Evolutionary conservation across 2,329 filamentous ascomycete species (phyloP).

Genomic region (Mariannaea elegans): DNA sequence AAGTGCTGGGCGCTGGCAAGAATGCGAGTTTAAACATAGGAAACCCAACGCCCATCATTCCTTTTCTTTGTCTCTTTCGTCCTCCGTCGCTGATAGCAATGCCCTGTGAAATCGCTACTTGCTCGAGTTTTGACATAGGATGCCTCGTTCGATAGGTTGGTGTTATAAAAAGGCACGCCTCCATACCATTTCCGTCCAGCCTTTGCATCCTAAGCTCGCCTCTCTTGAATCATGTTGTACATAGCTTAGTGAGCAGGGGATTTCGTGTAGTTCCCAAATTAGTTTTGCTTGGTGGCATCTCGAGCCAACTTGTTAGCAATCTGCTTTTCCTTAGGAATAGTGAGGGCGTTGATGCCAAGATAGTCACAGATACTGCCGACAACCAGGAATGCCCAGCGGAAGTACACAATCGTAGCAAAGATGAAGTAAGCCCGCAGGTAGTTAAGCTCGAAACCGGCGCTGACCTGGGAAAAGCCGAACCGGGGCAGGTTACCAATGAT

Average conservation of each 20-base stretch:
- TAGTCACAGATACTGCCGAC: slow-evolving; percentile 92
- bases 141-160: slow-evolving; percentile 27
- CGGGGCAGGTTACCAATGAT: slow-evolving; percentile 83
- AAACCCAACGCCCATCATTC: slow-evolving; percentile 39
- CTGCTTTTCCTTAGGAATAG: slow-evolving; percentile 75
- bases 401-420: slow-evolving; percentile 87
- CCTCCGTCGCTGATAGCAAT: slow-evolving; percentile 30
- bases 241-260: background rate
- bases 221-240: background rate
- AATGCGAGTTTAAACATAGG: slow-evolving; percentile 32
- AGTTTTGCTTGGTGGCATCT: slow-evolving; percentile 48
- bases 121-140: slow-evolving; percentile 20
- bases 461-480: slow-evolving; percentile 74
- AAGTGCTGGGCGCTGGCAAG: slow-evolving; percentile 28
- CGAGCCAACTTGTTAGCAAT: slow-evolving; percentile 60
- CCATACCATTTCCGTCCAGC: slow-evolving; percentile 14
- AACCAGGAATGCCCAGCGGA: slow-evolving; percentile 90
- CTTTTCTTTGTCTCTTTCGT: slow-evolving; percentile 18
- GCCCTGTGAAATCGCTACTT: slow-evolving; percentile 14
- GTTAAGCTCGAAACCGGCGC: slow-evolving; percentile 72
- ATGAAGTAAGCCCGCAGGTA: slow-evolving; percentile 88
- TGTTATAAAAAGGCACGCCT: slow-evolving; percentile 24
- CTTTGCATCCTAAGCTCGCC: background rate
- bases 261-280: slow-evolving; percentile 3
- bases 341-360: slow-evolving; percentile 93